Percentiles rank a stretch among this genome's conserved stretches.
Evolutionary conservation across 345 rosid species (phyloP).

Genomic region (Eutrema heterophyllum): DNA sequence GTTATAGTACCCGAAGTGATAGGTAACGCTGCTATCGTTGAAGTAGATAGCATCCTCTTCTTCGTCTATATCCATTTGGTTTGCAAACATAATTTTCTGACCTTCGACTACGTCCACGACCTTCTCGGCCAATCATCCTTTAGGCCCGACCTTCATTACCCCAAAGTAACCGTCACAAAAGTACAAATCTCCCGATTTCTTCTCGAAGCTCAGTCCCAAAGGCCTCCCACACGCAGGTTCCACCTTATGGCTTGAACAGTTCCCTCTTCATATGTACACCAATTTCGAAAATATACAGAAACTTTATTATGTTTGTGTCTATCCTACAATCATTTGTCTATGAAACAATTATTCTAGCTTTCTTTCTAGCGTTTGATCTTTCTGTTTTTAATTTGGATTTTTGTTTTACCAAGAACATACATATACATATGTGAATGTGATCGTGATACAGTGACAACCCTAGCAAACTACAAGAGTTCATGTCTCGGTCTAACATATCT

Average conservation of each 20-base stretch:
- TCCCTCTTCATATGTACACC: slow-evolving; percentile 38
- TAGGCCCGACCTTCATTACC: slow-evolving; percentile 56
- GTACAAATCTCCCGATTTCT: slow-evolving; percentile 61
- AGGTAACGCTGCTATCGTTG: slow-evolving; percentile 54
- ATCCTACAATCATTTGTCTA: not conserved
- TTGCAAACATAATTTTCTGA: slow-evolving; percentile 49
- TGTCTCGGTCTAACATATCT: not conserved
- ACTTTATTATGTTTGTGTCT: not conserved
- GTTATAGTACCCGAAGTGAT: slow-evolving; percentile 48
- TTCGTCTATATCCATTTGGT: slow-evolving; percentile 68
- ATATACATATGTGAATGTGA: too few species aligned
- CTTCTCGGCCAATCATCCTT: slow-evolving; percentile 53
- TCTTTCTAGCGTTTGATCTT: not conserved
- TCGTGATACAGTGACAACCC: too few species aligned
- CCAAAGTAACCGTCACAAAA: slow-evolving; percentile 72
- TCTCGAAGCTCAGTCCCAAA: slow-evolving; percentile 59
- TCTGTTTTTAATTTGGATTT: not conserved
- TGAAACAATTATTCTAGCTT: not conserved
- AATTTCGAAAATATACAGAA: not conserved
- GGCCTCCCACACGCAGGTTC: slow-evolving; percentile 72
- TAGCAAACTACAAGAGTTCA: too few species aligned
- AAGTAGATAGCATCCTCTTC: slow-evolving; percentile 56
- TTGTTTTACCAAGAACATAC: too few species aligned
- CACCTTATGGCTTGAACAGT: slow-evolving; percentile 42
- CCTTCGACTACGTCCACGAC: slow-evolving; percentile 51